Percentiles rank a stretch among this genome's conserved stretches.
Conservation (phyloP, 208 protist genomes). For the Wallacemonas collosoma region DNA sequence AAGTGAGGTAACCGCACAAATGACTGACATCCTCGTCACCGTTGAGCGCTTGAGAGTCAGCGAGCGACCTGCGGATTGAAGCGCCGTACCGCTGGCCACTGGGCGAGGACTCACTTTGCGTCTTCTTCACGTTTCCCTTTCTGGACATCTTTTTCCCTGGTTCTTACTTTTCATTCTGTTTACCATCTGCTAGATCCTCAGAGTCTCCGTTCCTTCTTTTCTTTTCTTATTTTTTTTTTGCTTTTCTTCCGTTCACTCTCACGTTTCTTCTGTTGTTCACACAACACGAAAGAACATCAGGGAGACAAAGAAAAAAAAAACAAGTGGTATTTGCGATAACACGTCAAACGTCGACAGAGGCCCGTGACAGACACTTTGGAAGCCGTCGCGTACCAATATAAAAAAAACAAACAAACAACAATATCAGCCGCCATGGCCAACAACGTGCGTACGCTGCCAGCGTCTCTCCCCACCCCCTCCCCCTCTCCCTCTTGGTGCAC, state of each 20-base stretch:
- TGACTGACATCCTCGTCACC: conserved; percentile 61
- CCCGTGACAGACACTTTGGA: not conserved
- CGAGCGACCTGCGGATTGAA: not conserved
- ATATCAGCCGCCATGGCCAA: too few relatives aligned
- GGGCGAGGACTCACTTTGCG: not conserved
- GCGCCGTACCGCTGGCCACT: not conserved
- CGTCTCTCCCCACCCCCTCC: not conserved
- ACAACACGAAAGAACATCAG: too few relatives aligned
- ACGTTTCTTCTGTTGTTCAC: not conserved
- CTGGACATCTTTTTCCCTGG: not conserved
- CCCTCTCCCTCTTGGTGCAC: not conserved
- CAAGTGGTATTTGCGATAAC: too few relatives aligned
- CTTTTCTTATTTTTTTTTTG: conserved; percentile 11
- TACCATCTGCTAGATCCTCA: conserved; percentile 11
- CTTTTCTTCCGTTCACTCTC: conserved; percentile 1
- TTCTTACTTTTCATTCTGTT: conserved; percentile 9
- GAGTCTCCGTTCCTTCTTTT: not conserved
- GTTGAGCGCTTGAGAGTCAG: conserved; percentile 15
- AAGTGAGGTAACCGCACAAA: conserved; percentile 38
- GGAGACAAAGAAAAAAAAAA: too few relatives aligned
- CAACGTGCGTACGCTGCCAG: too few relatives aligned
- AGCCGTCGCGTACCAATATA: not conserved
- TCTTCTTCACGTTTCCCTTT: not conserved
- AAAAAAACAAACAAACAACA: too few relatives aligned
- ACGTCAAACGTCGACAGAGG: too few relatives aligned